Base-by-base conservation (phyloP, 768 basidiomycete species). In the Mycena rosella region DNA sequence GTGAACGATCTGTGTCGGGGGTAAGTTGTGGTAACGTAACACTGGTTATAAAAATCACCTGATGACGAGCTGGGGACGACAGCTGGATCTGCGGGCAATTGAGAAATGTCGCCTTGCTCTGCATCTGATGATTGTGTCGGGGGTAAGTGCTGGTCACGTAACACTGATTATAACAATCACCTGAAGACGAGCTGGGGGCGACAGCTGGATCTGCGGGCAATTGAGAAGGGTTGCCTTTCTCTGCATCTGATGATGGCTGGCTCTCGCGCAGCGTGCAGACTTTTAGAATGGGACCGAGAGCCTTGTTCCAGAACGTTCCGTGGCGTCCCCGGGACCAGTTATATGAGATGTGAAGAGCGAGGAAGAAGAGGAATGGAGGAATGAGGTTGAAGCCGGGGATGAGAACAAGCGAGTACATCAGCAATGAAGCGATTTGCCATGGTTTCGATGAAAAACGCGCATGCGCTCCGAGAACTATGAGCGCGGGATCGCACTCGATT, bases 291-390 rank as follows among this genome's bases (percentile, higher is more conserved):
- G 13, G 32, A 13, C 32, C 32, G 32, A 34, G 32, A 34, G 32
- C 32, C 32, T 34, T 34, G 32, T 34, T n/a, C 54, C 22, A 42
- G 54, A 56, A 56, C 36, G 9, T 15, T 3, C 15, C 9, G 18
- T 54, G 52, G 13, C 30, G 30, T 17, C 15, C 14, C 48, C 54
- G 54, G 24, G 22, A 56, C 54, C 54, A 40, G 54, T 56, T 56
- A 29, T 56, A 56, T 27, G 36, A 40, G 22, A 56, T 27, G 17
- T 56, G 54, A 9, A 56, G 54, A 5, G 36, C 20, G 54, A 56
- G 54, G 36, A 56, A 56, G 54, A 56, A 56, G 54, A 42, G n/a
- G 54, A 56, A 56, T 10, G 54, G 54, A 42, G 54, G 54, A 42
- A 56, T 42, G 36, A 56, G 54, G 54, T 56, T 56, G 40, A 56